Evolutionary conservation across 257 asterid genomes (phyloP), one percentile per base, ranked within the genome.

Genomic region (Salvia rosmarinus): DNA sequence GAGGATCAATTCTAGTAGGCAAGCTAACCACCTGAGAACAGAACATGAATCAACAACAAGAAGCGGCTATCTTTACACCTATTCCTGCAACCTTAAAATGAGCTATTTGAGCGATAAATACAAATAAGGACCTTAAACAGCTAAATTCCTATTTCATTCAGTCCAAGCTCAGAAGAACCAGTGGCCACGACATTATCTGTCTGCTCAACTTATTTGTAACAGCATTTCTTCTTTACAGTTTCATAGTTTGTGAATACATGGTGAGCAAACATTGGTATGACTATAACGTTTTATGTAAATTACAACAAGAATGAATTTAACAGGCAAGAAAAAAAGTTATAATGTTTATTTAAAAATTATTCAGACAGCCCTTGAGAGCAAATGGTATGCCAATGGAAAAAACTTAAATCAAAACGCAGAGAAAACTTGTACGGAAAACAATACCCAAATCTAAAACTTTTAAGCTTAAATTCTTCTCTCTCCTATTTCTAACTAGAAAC

Each of bases 1-100:
- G 96, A 69, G 98, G 96, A 79, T 92, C 98, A n/a, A 92, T 92
- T 78, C 92, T 86, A 71, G 96, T 83, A 14, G 98, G 96, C 70
- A 92, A 84, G 78, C 86, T 92, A 60, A 92, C 94, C 9, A 91
- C 96, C 96, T 91, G 93, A 47, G 55, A 67, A 74, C 28, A 81
- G 42, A 44, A 76, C 73, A 60, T 28, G 30, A 54, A 21, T 54
- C 60, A 54, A 54, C 34, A 20, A 64, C 28, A 39, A 73, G 70
- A 4, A 9, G 44, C 46, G 23, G 39, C 47, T 52, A 37, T 47
- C n/a, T 35, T 51, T 30, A 20, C 56, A 64, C 28, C 13, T 14
- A 54, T 64, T 32, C 8, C 9, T 21, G 58, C 25, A 52, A 16
- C 28, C 57, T 35, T 50, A 37, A 16, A 9, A 23, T 21, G 9